These are phyloP conservation scores for Claviceps cyperi DNA, from an alignment of 2,329 filamentous ascomycete genomes.

Conservation along the genomic window DNA sequence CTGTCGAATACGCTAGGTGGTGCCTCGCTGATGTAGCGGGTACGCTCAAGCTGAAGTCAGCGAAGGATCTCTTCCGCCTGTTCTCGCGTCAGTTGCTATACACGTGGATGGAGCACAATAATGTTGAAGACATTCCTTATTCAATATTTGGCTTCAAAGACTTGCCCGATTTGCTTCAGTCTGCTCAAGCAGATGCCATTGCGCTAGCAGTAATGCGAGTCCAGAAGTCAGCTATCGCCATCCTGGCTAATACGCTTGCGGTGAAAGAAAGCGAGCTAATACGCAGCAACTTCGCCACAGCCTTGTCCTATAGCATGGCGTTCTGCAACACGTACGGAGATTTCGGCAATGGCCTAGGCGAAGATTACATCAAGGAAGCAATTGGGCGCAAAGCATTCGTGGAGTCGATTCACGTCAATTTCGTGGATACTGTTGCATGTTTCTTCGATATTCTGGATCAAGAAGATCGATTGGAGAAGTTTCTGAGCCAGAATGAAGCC, in stretches of 20 bases:
- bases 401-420: slow-evolving; percentile 49
- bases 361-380: slow-evolving; percentile 51
- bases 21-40: slow-evolving; percentile 55
- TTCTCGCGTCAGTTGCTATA: slow-evolving; percentile 84
- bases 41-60: slow-evolving; percentile 47
- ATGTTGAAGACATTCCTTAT: slow-evolving; percentile 62
- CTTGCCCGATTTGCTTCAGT: slow-evolving; percentile 52
- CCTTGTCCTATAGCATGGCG: slow-evolving; percentile 71
- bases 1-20: slow-evolving; percentile 54
- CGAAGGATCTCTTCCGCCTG: slow-evolving; percentile 61
- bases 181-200: slow-evolving; percentile 62
- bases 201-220: slow-evolving; percentile 74
- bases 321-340: slow-evolving; percentile 26
- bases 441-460: slow-evolving; percentile 68
- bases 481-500: slow-evolving; percentile 43
- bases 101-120: slow-evolving; percentile 65
- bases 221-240: slow-evolving; percentile 46
- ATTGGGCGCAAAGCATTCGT: slow-evolving; percentile 54
- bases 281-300: slow-evolving; percentile 56
- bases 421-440: slow-evolving; percentile 61
- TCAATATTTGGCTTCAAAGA: slow-evolving; percentile 67
- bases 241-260: slow-evolving; percentile 44
- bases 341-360: slow-evolving; percentile 36
- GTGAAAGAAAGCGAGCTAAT: slow-evolving; percentile 43
- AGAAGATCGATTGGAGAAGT: slow-evolving; percentile 57